These are phyloP conservation scores for Penicillium taxi DNA, from an alignment of 495 filamentous ascomycete species.

Conservation along the genomic window DNA sequence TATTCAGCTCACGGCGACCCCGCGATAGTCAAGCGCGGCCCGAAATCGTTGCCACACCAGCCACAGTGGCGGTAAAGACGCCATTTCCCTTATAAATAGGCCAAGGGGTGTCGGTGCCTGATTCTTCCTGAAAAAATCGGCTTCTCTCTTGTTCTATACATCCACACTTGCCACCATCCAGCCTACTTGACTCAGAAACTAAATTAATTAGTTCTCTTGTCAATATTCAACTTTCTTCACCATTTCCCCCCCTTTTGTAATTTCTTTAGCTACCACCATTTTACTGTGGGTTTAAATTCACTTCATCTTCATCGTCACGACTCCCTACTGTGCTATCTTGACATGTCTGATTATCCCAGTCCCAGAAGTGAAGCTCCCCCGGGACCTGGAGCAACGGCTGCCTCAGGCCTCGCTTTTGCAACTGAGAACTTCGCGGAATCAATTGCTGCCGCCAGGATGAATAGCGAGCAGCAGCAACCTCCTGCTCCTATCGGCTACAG, in stretches of 20 bases:
- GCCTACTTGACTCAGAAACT: no score
- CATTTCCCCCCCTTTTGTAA: slow-evolving; percentile 1
- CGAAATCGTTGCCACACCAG: no score
- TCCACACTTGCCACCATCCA: no score
- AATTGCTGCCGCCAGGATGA: slow-evolving; percentile 35
- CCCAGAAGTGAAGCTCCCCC: slow-evolving; percentile 43
- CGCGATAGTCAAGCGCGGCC: no score
- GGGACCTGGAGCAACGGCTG: slow-evolving; percentile 30
- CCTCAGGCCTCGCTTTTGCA: slow-evolving; percentile 33
- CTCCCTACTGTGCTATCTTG: slow-evolving; percentile 25
- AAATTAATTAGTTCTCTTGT: background rate
- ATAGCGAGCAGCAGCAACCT: slow-evolving; percentile 24
- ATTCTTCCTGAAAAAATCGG: no score
- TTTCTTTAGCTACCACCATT: slow-evolving; percentile 15
- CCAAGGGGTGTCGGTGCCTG: no score
- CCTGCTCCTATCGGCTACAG: slow-evolving; percentile 20
- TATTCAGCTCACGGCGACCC: no score
- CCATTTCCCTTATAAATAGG: no score
- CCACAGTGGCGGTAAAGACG: no score
- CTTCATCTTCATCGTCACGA: slow-evolving; percentile 16
- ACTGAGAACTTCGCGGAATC: no score
- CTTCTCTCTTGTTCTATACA: no score
- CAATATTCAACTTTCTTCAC: background rate
- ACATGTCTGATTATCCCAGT: slow-evolving; percentile 48
- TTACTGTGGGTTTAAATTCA: slow-evolving; percentile 21